Evolutionary conservation across 2,329 filamentous ascomycete species (phyloP).

Genomic region (Trichoderma sp.): DNA sequence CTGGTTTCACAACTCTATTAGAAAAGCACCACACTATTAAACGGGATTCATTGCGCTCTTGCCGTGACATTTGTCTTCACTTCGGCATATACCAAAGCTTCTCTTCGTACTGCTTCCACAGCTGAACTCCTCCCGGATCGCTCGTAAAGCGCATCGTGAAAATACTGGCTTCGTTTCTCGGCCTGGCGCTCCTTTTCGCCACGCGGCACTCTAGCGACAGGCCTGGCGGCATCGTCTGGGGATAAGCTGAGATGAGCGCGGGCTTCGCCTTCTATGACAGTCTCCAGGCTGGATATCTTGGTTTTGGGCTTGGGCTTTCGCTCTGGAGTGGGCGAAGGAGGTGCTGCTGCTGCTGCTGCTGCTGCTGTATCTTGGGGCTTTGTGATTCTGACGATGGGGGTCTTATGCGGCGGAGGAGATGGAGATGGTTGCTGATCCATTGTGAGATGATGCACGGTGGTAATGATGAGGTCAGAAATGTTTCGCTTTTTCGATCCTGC

Average conservation of each 20-base stretch:
- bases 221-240: background rate
- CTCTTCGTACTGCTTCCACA: constrained; percentile 51
- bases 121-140: constrained; percentile 30
- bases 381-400: background rate
- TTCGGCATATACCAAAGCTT: constrained; percentile 61
- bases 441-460: background rate
- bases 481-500: background rate
- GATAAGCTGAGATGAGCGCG: background rate
- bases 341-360: background rate
- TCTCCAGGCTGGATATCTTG: constrained; percentile 32
- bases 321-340: constrained; percentile 19
- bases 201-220: constrained; percentile 2
- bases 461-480: background rate
- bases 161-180: constrained; percentile 40
- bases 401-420: background rate
- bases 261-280: constrained; percentile 37
- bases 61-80: constrained; percentile 40
- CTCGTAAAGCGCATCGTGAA: constrained; percentile 48
- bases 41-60: constrained; percentile 1
- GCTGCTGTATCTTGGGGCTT: background rate
- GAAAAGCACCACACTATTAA: background rate
- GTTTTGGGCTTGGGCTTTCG: constrained; percentile 27
- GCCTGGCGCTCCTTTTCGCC: constrained; percentile 9
- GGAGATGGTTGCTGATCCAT: background rate
- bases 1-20: constrained; percentile 41